Base-by-base conservation (phyloP, 192 early-diverging fungal genomes). In the Entomortierella parvispora region DNA sequence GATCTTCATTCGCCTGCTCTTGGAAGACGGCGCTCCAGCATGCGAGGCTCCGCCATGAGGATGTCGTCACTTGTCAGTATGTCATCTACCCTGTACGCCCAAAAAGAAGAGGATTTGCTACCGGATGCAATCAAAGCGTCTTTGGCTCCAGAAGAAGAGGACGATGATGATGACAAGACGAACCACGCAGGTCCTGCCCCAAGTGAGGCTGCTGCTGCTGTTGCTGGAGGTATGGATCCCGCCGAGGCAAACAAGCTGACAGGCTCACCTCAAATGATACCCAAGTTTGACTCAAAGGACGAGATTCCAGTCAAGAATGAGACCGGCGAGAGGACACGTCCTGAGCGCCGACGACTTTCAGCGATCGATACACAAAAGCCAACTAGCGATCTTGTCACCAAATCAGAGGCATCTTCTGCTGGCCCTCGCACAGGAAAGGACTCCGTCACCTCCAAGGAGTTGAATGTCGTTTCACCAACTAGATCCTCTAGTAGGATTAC, bases 51-150 rank as follows among this genome's bases (percentile, higher is more conserved):
- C 18, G 74, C 18, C 23, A 37, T 64, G 15, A 56, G 74, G 51
- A 77, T 77, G 74, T 77, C 74, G n/a, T 77, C 74, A 3, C 45
- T 77, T 3, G 74, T 77, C 46, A 77, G 74, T 23, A 77, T 77
- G 74, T 77, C 74, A 0, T 77, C 74, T 2, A 77, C 74, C 11
- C 58, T 77, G 0, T 77, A 63, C 48, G 74, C 74, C 5, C 74
- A 77, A 32, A 46, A 49, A 11, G 74, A 77, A 47, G 74, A 77
- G 65, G 74, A 77, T 37, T 40, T 76, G 64, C 50, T 60, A 2
- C 53, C 60, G 0, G 65, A 68, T 8, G 74, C 58, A 2, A 47
- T 49, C 22, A 68, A 68, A 20, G 58, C 65, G n/a, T 52, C 59
- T 14, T 22, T 64, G 32, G 49, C 42, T 3, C 31, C 32, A 5